These are phyloP conservation scores for Rhazya stricta DNA, from an alignment of 257 asterid genomes.

Conservation along the genomic window DNA sequence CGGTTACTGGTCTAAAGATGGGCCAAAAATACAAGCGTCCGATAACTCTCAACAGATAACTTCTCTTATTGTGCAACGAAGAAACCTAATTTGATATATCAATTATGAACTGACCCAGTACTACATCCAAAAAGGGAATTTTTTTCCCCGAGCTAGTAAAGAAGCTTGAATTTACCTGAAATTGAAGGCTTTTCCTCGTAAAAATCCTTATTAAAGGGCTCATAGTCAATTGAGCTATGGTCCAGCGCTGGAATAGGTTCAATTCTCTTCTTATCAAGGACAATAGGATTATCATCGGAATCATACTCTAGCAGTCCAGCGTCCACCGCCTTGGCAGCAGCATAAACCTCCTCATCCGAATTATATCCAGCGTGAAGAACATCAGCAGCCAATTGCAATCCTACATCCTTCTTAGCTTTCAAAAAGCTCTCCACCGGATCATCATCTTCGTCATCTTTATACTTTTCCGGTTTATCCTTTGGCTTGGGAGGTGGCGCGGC, in stretches of 20 bases:
- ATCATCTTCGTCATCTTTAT: constrained; percentile 66
- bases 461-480: constrained; percentile 79
- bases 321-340: constrained; percentile 98
- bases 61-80: background rate
- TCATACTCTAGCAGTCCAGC: constrained; percentile 87
- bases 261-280: constrained; percentile 79
- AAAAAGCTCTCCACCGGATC: constrained; percentile 88
- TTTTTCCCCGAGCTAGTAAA: background rate
- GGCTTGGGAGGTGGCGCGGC: constrained; percentile 78
- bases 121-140: no score
- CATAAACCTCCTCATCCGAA: constrained; percentile 98
- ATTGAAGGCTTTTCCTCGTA: constrained; percentile 87
- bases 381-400: constrained; percentile 89
- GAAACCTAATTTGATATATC: background rate
- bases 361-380: constrained; percentile 91
- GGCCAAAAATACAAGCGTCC: background rate
- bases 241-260: constrained; percentile 89
- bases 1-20: background rate
- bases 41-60: background rate
- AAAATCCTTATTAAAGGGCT: constrained; percentile 83
- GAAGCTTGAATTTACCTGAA: constrained; percentile 52
- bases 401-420: constrained; percentile 87
- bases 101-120: background rate
- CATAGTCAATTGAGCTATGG: constrained; percentile 68
- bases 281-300: constrained; percentile 85